Base-by-base conservation (phyloP, 2,329 filamentous ascomycete species). In the Thielaviopsis musarum region DNA sequence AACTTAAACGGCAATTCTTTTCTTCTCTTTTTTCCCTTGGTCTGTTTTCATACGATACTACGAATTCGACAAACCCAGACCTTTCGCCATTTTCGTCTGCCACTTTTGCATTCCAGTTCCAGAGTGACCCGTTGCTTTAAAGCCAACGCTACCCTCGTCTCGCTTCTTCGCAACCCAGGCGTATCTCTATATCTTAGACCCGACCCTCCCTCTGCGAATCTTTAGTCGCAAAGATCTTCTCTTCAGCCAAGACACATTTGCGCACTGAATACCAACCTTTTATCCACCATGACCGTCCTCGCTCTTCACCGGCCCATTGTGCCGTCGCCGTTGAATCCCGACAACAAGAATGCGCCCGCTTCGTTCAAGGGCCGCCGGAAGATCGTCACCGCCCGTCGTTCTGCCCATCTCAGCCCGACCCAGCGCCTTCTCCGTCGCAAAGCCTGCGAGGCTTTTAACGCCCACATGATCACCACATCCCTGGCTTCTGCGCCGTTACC, bases 371-470 rank as follows among this genome's bases (percentile, higher is more conserved):
- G 41, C 21, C 54, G 54, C 38, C 60, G 60, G 48, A 55, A 58
- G 52, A 57, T 62, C 17, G 54, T 59, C 19, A 59, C 54, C 41
- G 38, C 60, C 13, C 57, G 60, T 22, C 60, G 60, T 21, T 54
- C 60, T n/a, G 30, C 57, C n/a, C 54, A 60, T 54, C 38, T 62
- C 28, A 59, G 57, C 21, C 61, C 58, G n/a, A 57, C 57, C 24
- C 61, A 62, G 54, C 58, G 61, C 45, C 55, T 62, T 15, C 58
- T 62, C 12, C 61, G 61, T 26, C 57, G 57, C 52, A 62, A 62
- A 55, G 61, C 58, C 38, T 56, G 48, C 41, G 57, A 62, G 49
- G 61, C 61, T 49, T 62, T 57, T 45, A 59, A 60, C 57, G 61
- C 61, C 38, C 57, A 62, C 49, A 52, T 59, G 21, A 62, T 62